Conservation (phyloP, 1,284 basidiomycete species). For the Marasmius fiardii region DNA sequence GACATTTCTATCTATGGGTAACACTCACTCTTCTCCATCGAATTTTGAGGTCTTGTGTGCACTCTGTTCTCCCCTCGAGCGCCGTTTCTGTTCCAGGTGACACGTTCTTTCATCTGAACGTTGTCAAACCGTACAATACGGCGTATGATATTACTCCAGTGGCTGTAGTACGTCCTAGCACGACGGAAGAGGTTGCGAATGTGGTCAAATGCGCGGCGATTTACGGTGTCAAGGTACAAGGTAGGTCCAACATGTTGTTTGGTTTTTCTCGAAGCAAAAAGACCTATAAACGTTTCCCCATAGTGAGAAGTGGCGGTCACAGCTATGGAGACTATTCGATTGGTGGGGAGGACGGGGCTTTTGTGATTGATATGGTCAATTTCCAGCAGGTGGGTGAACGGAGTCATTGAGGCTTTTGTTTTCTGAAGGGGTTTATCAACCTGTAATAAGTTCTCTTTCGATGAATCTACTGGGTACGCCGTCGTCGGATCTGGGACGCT, state of each 20-base stretch:
- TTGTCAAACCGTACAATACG: conserved; percentile 17
- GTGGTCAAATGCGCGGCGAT: conserved; percentile 16
- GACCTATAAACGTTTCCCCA: too few species aligned
- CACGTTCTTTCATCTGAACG: conserved; percentile 12
- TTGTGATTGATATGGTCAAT: conserved; percentile 18
- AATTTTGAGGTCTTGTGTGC: conserved; percentile 17
- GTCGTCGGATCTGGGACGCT: conserved; percentile 18
- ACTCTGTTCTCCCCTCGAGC: conserved; percentile 5
- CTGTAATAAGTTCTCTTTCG: conserved; percentile 15
- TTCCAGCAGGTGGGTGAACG: conserved; percentile 11
- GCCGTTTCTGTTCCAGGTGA: conserved; percentile 14
- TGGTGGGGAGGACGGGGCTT: conserved; percentile 17
- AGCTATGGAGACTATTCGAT: conserved; percentile 17
- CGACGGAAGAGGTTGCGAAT: conserved; percentile 10
- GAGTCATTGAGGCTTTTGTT: background rate
- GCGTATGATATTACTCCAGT: conserved; percentile 13
- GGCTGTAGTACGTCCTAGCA: conserved; percentile 14
- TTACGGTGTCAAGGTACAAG: conserved; percentile 15
- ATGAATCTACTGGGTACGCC: conserved; percentile 17
- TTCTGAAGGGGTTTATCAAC: background rate
- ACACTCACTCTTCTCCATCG: conserved; percentile 8
- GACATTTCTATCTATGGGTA: too few species aligned
- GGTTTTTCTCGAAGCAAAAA: too few species aligned
- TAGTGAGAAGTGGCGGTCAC: conserved; percentile 16
- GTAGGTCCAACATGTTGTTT: background rate